Base-by-base conservation (phyloP, 805 yeast species). In the Wickerhamiella lipophila region DNA sequence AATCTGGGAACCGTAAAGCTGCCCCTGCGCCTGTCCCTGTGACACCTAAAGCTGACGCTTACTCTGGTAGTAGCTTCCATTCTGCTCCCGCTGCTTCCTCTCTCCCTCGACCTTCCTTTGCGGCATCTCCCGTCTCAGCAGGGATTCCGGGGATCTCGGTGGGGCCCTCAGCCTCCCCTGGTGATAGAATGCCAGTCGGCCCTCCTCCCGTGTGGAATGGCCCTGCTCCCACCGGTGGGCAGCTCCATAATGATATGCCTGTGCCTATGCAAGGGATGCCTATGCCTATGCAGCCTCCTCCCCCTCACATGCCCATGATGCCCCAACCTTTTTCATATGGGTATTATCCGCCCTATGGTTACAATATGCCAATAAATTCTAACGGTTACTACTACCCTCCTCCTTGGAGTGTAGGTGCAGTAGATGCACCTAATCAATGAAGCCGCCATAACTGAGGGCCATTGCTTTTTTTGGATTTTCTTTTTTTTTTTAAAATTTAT, bases 31-130 rank as follows among this genome's bases (percentile, higher is more conserved):
- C 42, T 3, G 39, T 36, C 22, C 34, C 52, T 32, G 36, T 15
- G 2, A 42, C 41, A 1, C 34, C 48, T 12, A 27, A 38, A 26
- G 9, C 34, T 21, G 32, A 27, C 18, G 42, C 45, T 2, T 45
- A 27, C 15, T 40, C 46, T 5, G 61, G 61, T 11, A 53, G 56
- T 48, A 52, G 53, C 18, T 58, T 58, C 55, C 52, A 57, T 40
- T 42, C 50, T 12, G 55, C 59, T n/a, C 61, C 61, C n/a, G 58
- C 51, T 15, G 58, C 60, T 3, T 50, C 55, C 18, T 41, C 56
- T 23, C 49, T 58, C 18, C 60, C 60, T 8, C 51, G 55, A 8
- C 60, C 80, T 8, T 32, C 32, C 2, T 49, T 49, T 43, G 44
- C 32, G 26, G 30, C 41, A 12, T 13, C 27, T 12, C 41, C 26